These are phyloP conservation scores for Ustilago crameri DNA, from an alignment of 1,284 basidiomycete species.

Conservation along the genomic window DNA sequence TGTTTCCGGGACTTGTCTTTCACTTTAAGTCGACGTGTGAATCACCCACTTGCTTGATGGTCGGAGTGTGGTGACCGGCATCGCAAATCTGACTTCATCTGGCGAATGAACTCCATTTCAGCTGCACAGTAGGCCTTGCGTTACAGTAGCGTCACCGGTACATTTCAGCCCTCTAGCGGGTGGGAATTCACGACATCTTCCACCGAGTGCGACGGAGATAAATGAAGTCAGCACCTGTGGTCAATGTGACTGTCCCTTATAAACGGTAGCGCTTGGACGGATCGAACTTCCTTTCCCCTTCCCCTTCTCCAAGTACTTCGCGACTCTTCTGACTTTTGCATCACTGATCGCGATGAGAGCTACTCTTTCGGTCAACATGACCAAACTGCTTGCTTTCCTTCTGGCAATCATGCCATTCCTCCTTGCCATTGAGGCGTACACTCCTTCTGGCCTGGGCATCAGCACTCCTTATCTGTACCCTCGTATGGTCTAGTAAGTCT, in stretches of 20 bases:
- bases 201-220: no score
- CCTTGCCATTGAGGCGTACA: slow-evolving; percentile 10
- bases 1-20: no score
- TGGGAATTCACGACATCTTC: no score
- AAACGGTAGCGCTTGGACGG: neutral
- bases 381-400: slow-evolving; percentile 23
- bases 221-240: no score
- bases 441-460: neutral
- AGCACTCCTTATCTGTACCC: slow-evolving; percentile 1
- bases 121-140: no score
- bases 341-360: slow-evolving; percentile 15
- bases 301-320: neutral
- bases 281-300: neutral
- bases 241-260: neutral
- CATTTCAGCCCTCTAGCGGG: no score
- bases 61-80: no score
- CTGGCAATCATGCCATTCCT: slow-evolving; percentile 16
- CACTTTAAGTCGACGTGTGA: no score
- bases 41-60: no score
- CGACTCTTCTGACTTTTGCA: neutral
- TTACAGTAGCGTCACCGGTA: no score
- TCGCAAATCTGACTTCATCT: no score
- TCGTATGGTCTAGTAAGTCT: slow-evolving; percentile 19
- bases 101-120: no score
- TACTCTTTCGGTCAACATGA: slow-evolving; percentile 13